A percentile compares a stretch with the other conserved stretches of the same genome.
Evolutionary conservation across 1,139 yeast genomes (phyloP).

Genomic region (Sugiyamaella neomexicana): DNA sequence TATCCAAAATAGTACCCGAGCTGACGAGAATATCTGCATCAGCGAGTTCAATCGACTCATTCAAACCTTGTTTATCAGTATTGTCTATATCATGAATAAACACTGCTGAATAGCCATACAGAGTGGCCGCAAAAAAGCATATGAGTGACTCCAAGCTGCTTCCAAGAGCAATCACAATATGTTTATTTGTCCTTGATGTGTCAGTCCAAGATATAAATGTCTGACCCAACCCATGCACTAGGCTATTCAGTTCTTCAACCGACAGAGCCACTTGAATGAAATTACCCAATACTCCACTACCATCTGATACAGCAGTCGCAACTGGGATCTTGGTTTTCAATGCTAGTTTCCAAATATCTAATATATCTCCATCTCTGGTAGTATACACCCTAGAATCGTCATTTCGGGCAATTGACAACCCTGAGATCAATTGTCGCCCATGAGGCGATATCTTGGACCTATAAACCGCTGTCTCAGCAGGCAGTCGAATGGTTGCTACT

Average conservation of each 20-base stretch:
- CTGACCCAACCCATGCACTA: conserved; percentile 24
- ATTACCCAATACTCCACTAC: conserved; percentile 4
- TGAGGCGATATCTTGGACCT: conserved; percentile 55
- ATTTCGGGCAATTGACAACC: conserved; percentile 51
- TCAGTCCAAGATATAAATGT: conserved; percentile 8
- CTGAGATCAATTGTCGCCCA: conserved; percentile 45
- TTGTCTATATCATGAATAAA: conserved; percentile 11
- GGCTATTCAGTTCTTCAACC: conserved; percentile 16
- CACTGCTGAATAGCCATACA: conserved; percentile 17
- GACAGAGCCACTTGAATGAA: conserved; percentile 12
- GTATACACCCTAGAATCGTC: conserved; percentile 1
- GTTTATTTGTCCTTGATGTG: conserved; percentile 1
- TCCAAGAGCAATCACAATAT: conserved; percentile 32
- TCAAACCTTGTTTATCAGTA: conserved; percentile 13
- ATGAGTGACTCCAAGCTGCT: conserved; percentile 30
- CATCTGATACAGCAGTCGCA: conserved; percentile 13
- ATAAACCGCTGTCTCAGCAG: conserved; percentile 62
- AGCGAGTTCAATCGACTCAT: conserved; percentile 6
- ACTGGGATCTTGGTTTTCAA: conserved; percentile 3
- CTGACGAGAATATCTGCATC: conserved; percentile 14
- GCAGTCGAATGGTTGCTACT: conserved; percentile 52
- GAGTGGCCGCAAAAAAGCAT: conserved; percentile 20
- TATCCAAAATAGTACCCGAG: conserved; percentile 15
- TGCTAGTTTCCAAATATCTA: conserved; percentile 54
- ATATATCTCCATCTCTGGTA: conserved; percentile 55